Percentiles rank a stretch among this genome's conserved stretches.
These are phyloP conservation scores for Pythium myriotylum DNA, from an alignment of 352 stramenopile species.

Conservation along the genomic window DNA sequence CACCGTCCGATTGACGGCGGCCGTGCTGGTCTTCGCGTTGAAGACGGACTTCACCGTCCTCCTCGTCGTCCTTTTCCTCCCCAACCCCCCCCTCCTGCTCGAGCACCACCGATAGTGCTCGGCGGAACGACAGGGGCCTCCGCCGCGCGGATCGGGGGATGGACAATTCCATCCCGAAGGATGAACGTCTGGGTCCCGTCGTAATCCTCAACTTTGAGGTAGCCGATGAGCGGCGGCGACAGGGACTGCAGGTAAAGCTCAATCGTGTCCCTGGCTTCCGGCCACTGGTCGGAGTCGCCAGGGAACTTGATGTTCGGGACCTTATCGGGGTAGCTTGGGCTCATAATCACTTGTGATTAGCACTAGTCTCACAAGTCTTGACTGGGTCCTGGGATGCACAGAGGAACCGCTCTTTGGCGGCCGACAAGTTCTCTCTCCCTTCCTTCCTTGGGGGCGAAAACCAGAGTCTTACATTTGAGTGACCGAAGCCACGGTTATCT, in stretches of 20 bases:
- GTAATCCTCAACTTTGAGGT: neutral
- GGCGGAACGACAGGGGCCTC: neutral
- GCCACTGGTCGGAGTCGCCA: neutral
- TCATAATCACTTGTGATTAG: neutral
- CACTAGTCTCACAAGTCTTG: too few relatives aligned
- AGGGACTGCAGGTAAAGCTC: neutral
- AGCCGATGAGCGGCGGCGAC: neutral
- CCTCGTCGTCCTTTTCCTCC: too few relatives aligned
- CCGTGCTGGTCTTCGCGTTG: too few relatives aligned
- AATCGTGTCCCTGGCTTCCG: neutral
- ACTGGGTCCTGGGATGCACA: too few relatives aligned
- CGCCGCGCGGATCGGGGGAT: neutral
- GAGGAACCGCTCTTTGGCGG: too few relatives aligned
- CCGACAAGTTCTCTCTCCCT: too few relatives aligned
- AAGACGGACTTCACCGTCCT: too few relatives aligned
- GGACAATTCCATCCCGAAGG: neutral
- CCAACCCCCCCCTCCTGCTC: neutral
- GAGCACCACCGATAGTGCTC: neutral
- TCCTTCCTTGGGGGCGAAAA: too few relatives aligned
- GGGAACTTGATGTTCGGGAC: neutral
- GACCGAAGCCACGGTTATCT: too few relatives aligned
- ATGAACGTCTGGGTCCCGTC: conserved; percentile 3
- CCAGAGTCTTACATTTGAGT: too few relatives aligned
- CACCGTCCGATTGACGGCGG: too few relatives aligned
- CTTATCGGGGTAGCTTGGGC: neutral